Conservation (phyloP, 176 grass and related monocot species). For the Triticum dicoccoides region DNA sequence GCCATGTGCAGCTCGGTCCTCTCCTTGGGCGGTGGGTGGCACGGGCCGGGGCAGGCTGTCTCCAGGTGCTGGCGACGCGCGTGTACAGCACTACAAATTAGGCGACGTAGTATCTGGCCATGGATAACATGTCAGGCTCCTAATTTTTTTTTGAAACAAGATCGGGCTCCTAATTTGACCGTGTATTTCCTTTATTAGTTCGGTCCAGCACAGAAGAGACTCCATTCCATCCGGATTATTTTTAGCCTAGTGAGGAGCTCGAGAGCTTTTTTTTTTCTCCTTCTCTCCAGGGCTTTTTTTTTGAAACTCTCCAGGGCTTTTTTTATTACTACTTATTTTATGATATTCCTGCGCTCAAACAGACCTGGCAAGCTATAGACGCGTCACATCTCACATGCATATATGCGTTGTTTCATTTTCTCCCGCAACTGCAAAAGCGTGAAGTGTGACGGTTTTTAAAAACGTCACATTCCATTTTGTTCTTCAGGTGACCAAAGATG, state of each 20-base stretch:
- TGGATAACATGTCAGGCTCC: not conserved
- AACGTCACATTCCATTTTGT: not conserved
- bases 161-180: not conserved
- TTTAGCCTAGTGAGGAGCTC: too few relatives aligned
- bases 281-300: not conserved
- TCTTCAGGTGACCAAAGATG: slow-evolving; percentile 79
- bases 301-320: not conserved
- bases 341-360: not conserved
- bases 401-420: not conserved
- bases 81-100: not conserved
- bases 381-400: not conserved
- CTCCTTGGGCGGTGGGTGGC: not conserved
- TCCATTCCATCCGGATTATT: too few relatives aligned
- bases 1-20: not conserved
- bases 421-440: not conserved
- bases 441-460: not conserved
- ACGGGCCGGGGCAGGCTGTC: not conserved
- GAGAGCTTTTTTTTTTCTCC: too few relatives aligned
- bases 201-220: not conserved
- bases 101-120: not conserved
- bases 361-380: not conserved
- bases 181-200: not conserved
- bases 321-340: not conserved
- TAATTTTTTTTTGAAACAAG: too few relatives aligned
- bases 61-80: not conserved